A percentile compares a stretch with the other conserved stretches of the same genome.
Conservation (phyloP, 495 filamentous ascomycete species). For the Aspergillus biplanus region DNA sequence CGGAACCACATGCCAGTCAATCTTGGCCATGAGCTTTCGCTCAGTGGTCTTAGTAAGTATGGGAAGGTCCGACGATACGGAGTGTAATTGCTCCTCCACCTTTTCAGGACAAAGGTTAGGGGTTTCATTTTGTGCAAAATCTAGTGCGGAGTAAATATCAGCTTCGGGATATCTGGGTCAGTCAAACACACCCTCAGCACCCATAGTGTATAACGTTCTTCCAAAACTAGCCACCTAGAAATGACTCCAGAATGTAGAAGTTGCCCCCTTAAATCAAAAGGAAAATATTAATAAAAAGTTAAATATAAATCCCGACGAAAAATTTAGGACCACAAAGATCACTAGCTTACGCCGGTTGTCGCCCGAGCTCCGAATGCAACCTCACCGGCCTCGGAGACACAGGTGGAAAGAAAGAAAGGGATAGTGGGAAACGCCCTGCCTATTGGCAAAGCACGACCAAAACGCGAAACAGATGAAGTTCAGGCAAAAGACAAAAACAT, state of each 20-base stretch:
- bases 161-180: neutral
- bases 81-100: conserved; percentile 34
- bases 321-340: neutral
- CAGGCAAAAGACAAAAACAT: neutral
- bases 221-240: neutral
- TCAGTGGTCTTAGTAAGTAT: conserved; percentile 62
- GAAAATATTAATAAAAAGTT: neutral
- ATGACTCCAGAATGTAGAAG: neutral
- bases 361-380: neutral
- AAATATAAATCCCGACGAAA: neutral
- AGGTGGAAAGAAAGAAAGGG: neutral
- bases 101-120: conserved; percentile 19
- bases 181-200: conserved; percentile 6
- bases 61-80: conserved; percentile 31
- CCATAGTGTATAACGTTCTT: conserved; percentile 10
- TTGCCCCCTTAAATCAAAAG: neutral
- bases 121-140: conserved; percentile 12
- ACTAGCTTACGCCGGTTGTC: neutral
- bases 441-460: neutral
- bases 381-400: neutral
- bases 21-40: conserved; percentile 69
- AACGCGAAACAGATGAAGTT: neutral
- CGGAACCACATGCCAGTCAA: conserved; percentile 81
- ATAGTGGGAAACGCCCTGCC: neutral
- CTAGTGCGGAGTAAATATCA: conserved; percentile 10